phyloP scores from a whole-genome alignment of 2,329 filamentous ascomycete genomes.

The Huntiella savannae region DNA sequence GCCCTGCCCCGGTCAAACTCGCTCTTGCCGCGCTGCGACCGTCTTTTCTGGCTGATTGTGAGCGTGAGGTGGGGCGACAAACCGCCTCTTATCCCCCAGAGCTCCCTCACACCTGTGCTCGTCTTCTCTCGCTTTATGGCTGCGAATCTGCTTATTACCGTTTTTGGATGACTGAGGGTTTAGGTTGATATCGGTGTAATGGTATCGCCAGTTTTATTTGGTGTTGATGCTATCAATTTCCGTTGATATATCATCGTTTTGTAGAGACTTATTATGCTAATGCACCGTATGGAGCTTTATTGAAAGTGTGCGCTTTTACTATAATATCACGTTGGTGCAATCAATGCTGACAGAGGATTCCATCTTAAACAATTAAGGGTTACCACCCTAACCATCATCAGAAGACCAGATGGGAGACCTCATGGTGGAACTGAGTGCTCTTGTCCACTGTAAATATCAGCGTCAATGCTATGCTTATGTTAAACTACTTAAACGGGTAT shows the following conservation, averaged over 20 bases:
- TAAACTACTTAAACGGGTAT: background rate
- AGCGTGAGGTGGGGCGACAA: background rate
- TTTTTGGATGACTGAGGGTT: background rate
- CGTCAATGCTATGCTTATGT: background rate
- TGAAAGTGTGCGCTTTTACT: no score
- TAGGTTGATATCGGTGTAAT: background rate
- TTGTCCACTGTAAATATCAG: no score
- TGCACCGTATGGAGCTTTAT: background rate
- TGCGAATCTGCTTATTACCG: slow-evolving; percentile 2
- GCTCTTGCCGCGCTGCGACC: slow-evolving; percentile 6
- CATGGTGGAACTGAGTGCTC: no score
- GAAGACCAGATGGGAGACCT: no score
- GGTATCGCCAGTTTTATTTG: no score
- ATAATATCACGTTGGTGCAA: no score
- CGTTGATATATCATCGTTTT: background rate
- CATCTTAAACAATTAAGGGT: no score
- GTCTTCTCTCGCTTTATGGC: slow-evolving; percentile 11
- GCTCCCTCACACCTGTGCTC: slow-evolving; percentile 11
- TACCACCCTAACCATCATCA: no score
- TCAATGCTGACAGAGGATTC: no score
- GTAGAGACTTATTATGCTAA: background rate
- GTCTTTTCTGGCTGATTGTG: slow-evolving; percentile 10
- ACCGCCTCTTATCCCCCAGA: slow-evolving; percentile 12
- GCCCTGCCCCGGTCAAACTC: background rate
- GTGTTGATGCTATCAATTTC: background rate